Base-by-base conservation (phyloP, 1,139 yeast species). In the Pichia sp. region DNA sequence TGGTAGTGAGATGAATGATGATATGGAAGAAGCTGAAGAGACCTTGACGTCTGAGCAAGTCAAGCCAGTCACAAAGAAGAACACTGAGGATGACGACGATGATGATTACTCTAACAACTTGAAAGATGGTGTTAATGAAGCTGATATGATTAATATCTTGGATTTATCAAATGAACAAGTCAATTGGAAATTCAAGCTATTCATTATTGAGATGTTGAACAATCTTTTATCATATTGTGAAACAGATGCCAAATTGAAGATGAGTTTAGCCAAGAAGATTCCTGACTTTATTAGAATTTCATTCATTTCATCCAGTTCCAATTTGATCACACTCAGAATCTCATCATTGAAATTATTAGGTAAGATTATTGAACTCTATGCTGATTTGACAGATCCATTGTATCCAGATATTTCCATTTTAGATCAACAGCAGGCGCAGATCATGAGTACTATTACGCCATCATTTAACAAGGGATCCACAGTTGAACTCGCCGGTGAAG, bases 351-450 rank as follows among this genome's bases (percentile, higher is more conserved):
- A 73, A 31, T 69, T 91, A 21, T 70, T 93, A 34, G 88, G 89
- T 14, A 77, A 80, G 49, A 65, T 81, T 20, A 66, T 83, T 37
- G 65, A 64, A n/a, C 65, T 67, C 2, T 73, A 72, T 55, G 72
- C 77, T 11, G 70, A 70, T 31, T 68, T 83, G 48, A 78, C 73
- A 12, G 96, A 89, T 62, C 90, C 94, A 0, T 76, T 85, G 39
- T 85, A 83, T 57, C 83, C 87, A 0, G 82, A 83, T 2, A 78
- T 78, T 11, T 80, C 94, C 0, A 73, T 90, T 12, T 70, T 93
- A 48, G 96, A 88, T 57, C 97, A 90, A 65, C 96, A 87, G 59
- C 97, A 93, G 60, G 98, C 98, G 0, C 97, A 90, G 58, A 86
- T 93, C 17, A 85, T 89, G 12, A 84, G 96, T 53, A 96, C 98